These are phyloP conservation scores for Russula earlei DNA, from an alignment of 768 basidiomycete genomes.

Conservation along the genomic window DNA sequence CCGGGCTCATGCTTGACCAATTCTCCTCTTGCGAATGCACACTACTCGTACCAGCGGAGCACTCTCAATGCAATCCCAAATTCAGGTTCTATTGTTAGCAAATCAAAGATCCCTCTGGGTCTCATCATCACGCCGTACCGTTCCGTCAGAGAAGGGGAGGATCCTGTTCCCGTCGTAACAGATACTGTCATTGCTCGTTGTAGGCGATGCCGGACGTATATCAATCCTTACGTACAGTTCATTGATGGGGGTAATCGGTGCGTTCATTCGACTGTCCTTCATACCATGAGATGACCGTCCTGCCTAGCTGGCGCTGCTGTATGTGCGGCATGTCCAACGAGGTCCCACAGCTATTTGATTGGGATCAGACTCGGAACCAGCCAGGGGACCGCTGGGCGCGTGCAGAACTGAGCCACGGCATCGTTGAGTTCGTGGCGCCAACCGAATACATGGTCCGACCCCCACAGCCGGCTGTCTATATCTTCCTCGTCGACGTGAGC, in stretches of 20 bases:
- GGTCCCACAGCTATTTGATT: conserved; percentile 96
- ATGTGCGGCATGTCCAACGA: conserved; percentile 99
- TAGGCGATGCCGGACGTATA: conserved; percentile 45
- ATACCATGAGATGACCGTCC: neutral
- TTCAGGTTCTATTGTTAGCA: conserved; percentile 23
- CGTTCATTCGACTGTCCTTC: conserved; percentile 21
- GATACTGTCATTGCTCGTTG: conserved; percentile 48
- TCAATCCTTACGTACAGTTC: conserved; percentile 48
- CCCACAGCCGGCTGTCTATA: conserved; percentile 93
- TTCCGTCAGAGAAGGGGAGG: conserved; percentile 36
- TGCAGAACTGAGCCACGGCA: conserved; percentile 85
- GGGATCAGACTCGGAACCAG: conserved; percentile 90
- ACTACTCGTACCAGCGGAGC: conserved; percentile 83
- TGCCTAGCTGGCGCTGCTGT: conserved; percentile 89
- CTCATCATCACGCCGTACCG: conserved; percentile 44
- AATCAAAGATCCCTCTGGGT: conserved; percentile 42
- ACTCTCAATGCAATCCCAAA: conserved; percentile 34
- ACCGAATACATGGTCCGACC: conserved; percentile 99
- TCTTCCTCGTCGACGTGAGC: conserved; percentile 96
- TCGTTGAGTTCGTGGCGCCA: conserved; percentile 96
- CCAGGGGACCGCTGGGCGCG: conserved; percentile 94
- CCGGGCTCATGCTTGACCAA: conserved; percentile 75
- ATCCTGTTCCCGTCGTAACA: conserved; percentile 39
- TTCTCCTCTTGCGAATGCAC: conserved; percentile 72
- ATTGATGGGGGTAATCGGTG: conserved; percentile 94